Percentiles rank a stretch among this genome's conserved stretches.
Conservation (phyloP, 805 yeast species). For the Starmerella gropengiesseri region DNA sequence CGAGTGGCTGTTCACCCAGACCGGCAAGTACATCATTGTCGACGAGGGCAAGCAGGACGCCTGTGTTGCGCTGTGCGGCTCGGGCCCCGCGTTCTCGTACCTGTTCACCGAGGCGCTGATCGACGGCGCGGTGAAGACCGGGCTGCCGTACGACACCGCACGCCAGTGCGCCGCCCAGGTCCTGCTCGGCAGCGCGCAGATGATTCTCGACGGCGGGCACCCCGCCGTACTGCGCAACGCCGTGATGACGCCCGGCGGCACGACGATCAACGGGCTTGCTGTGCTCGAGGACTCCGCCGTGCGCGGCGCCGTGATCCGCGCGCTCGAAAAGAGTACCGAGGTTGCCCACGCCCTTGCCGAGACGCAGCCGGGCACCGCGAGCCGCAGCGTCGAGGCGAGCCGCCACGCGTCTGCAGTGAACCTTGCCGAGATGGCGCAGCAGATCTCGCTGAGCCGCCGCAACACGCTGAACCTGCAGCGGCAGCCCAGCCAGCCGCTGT, state of each 20-base stretch:
- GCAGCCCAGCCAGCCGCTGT: constrained; percentile 19
- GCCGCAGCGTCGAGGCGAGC: constrained; percentile 20
- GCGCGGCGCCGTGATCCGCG: constrained; percentile 75
- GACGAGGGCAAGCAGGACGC: constrained; percentile 90
- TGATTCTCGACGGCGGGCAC: constrained; percentile 78
- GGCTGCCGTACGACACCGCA: constrained; percentile 76
- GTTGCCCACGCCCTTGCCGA: constrained; percentile 39
- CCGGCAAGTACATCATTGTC: constrained; percentile 33
- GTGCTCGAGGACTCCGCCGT: constrained; percentile 87
- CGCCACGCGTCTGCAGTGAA: constrained; percentile 22
- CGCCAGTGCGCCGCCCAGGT: constrained; percentile 84
- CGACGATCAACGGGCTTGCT: constrained; percentile 89
- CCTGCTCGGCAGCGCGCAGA: constrained; percentile 83
- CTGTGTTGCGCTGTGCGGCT: constrained; percentile 88
- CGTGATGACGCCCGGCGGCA: constrained; percentile 96
- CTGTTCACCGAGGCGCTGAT: constrained; percentile 82
- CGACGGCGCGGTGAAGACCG: constrained; percentile 92
- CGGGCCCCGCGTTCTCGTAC: constrained; percentile 91
- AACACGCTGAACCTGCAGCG: constrained; percentile 22
- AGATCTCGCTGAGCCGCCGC: constrained; percentile 24
- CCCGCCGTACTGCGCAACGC: constrained; percentile 80
- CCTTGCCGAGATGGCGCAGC: constrained; percentile 26
- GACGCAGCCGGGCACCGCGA: constrained; percentile 9
- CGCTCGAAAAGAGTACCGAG: constrained; percentile 83
- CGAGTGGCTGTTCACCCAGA: constrained; percentile 35